A percentile compares a stretch with the other conserved stretches of the same genome.
Evolutionary conservation across 129 eudicot genomes (phyloP).

Genomic region (Centella asiatica): DNA sequence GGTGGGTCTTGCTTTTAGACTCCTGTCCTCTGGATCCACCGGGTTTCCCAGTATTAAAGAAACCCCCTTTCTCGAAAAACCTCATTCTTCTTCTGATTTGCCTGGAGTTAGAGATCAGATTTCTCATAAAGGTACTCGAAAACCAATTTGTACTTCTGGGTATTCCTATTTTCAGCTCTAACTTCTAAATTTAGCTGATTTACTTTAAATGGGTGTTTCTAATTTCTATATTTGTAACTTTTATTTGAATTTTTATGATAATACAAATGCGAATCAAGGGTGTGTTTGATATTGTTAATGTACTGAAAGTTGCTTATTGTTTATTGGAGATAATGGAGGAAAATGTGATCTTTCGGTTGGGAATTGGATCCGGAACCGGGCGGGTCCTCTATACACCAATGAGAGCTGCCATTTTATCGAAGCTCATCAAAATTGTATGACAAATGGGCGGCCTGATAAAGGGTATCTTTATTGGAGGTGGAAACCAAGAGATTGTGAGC

Average conservation of each 20-base stretch:
- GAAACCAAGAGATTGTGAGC: conserved; percentile 72
- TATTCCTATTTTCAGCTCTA: not conserved
- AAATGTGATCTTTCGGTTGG: conserved; percentile 61
- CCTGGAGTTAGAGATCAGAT: conserved; percentile 19
- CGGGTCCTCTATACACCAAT: conserved; percentile 64
- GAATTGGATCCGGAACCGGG: conserved; percentile 62
- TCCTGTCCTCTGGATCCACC: conserved; percentile 39
- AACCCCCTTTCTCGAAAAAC: conserved; percentile 27
- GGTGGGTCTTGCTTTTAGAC: conserved; percentile 52
- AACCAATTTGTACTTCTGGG: not conserved
- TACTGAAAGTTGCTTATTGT: not conserved
- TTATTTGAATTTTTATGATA: not conserved
- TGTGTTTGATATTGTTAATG: not conserved
- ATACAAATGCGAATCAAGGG: not conserved
- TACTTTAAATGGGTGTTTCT: not conserved
- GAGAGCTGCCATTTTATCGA: conserved; percentile 68
- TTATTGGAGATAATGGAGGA: conserved; percentile 14
- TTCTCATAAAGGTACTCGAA: conserved; percentile 28
- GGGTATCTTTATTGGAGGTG: conserved; percentile 84
- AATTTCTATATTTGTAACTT: not conserved
- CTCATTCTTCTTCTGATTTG: conserved; percentile 15
- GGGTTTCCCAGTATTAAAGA: conserved; percentile 31
- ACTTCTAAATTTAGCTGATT: not conserved
- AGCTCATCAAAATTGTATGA: conserved; percentile 80
- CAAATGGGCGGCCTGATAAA: conserved; percentile 76